These are phyloP conservation scores for Sphagnum fallax DNA, from an alignment of 228 moss, liverwort and hornwort species.

Conservation along the genomic window DNA sequence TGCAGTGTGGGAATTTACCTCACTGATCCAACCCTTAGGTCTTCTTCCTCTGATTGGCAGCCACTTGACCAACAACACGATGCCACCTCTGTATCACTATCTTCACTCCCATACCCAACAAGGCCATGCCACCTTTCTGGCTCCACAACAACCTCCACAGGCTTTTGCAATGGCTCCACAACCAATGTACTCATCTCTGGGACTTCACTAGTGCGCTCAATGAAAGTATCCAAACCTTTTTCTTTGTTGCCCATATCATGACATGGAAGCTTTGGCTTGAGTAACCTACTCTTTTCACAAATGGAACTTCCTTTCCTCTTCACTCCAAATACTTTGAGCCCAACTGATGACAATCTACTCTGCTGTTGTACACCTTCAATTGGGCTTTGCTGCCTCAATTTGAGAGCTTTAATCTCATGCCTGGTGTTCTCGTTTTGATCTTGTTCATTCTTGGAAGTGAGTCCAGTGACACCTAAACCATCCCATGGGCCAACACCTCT, in stretches of 20 bases:
- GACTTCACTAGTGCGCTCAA: not conserved
- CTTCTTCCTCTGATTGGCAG: not conserved
- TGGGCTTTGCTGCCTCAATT: not conserved
- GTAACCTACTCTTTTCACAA: not conserved
- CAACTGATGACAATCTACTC: not conserved
- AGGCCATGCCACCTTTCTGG: constrained; percentile 6
- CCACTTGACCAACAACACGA: not conserved
- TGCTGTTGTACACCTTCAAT: no score
- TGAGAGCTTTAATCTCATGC: not conserved
- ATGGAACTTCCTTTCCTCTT: not conserved
- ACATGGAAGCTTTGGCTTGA: not conserved
- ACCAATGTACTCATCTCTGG: not conserved
- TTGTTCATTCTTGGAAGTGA: constrained; percentile 4
- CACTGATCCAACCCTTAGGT: not conserved
- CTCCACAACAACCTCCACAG: not conserved
- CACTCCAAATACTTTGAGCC: not conserved
- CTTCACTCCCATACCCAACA: constrained; percentile 12
- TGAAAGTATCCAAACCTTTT: no score
- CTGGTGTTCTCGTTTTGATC: not conserved
- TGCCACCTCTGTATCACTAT: constrained; percentile 1
- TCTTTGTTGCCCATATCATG: not conserved
- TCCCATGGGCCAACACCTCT: constrained; percentile 26
- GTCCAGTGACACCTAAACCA: constrained; percentile 19
- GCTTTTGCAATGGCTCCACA: not conserved
- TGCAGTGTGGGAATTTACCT: not conserved